Evolutionary conservation across 2,329 filamentous ascomycete genomes (phyloP), one percentile per base, ranked within the genome.

Genomic region (Beauveria caledonica): DNA sequence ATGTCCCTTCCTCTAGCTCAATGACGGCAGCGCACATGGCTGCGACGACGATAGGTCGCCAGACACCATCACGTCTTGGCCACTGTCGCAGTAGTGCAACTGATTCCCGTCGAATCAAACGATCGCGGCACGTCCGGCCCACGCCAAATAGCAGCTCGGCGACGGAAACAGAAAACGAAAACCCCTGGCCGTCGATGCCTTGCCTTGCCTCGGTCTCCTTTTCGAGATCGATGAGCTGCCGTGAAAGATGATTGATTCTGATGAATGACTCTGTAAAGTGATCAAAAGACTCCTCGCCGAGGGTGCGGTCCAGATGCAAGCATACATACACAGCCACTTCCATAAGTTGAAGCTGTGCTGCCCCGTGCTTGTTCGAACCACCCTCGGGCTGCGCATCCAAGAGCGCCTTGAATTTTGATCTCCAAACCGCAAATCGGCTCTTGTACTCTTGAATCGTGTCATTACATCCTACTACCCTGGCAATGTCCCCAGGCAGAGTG

Each of bases 1-100:
- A 58, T 15, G 55, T 25, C 9, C 19, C 55, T 19, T 58, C 55
- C 44, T 58, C 55, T 21, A 58, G 25, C 23, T 50, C 55, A 29
- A 58, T 50, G 17, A 58, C 46, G 23, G 55, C 55, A 13, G 44
- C 46, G 55, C 55, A 58, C 55, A 58, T 58, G 46, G 46, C 55
- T 6, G 55, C 55, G 3, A 58, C 55, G 10, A 58, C 55, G 5
- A 44, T 19, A 9, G 55, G 55, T 19, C 55, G 33, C 55, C 55
- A 58, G 29, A 58, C 8, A 9, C 55, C 55, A 25, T 58, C 55
- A 17, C 55, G n/a, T 27, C 55, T 46, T 33, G 55, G 55, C 55
- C 55, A 58, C 55, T 58, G 45, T 10, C 55, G 55, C 7, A 58
- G 55, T 8, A 58, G 46, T 6, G 44, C 19, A 23, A 58, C 44